A percentile compares a stretch with the other conserved stretches of the same genome.
Conservation (phyloP, 2,329 filamentous ascomycete genomes). For the Aspergillus hortae region DNA sequence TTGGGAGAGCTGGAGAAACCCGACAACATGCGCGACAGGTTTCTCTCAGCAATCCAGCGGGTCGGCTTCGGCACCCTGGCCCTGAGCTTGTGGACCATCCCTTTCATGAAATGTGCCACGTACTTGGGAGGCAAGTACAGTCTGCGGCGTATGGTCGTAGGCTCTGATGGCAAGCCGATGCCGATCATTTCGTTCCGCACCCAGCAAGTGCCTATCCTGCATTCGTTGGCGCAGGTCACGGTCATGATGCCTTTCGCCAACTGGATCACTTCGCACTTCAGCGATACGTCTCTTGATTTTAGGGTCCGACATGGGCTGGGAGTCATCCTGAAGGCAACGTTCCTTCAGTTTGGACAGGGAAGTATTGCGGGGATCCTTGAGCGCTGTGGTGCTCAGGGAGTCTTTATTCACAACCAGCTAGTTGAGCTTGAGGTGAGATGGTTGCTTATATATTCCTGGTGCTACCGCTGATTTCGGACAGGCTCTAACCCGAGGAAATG, state of each 20-base stretch:
- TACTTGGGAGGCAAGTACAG: constrained; percentile 17
- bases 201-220: constrained; percentile 23
- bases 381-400: constrained; percentile 15
- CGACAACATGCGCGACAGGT: constrained; percentile 9
- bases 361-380: constrained; percentile 9
- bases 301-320: constrained; percentile 7
- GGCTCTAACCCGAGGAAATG: constrained; percentile 1
- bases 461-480: neutral
- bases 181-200: constrained; percentile 22
- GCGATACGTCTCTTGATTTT: neutral
- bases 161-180: neutral
- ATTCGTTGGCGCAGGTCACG: constrained; percentile 15
- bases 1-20: constrained; percentile 16
- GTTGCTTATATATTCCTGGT: too few relatives aligned
- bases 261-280: neutral
- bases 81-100: constrained; percentile 12
- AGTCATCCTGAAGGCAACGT: constrained; percentile 12
- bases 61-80: constrained; percentile 16
- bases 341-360: constrained; percentile 3
- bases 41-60: constrained; percentile 13
- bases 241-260: constrained; percentile 15
- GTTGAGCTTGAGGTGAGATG: neutral
- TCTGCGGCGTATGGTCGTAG: constrained; percentile 4
- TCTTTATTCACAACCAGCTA: constrained; percentile 8
- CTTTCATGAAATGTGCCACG: constrained; percentile 15